These are phyloP conservation scores for Lolium rigidum DNA, from an alignment of 176 grass and related monocot genomes.

Conservation along the genomic window DNA sequence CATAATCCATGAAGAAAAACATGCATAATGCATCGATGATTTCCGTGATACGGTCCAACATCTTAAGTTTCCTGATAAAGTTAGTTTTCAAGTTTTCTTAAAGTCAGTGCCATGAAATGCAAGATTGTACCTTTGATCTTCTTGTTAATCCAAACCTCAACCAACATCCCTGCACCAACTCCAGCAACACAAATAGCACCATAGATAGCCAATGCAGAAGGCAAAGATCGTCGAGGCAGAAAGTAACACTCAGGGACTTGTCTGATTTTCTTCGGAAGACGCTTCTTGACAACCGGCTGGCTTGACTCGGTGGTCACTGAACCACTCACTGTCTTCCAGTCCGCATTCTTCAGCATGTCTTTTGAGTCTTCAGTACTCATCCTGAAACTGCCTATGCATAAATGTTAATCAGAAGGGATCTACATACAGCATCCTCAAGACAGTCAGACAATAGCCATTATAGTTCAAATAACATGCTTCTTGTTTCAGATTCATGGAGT, in stretches of 20 bases:
- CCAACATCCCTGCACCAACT: conserved; percentile 77
- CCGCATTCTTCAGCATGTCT: conserved; percentile 69
- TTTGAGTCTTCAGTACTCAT: conserved; percentile 66
- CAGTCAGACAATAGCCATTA: neutral
- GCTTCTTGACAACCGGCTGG: conserved; percentile 69
- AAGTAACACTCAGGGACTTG: conserved; percentile 93
- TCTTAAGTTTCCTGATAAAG: neutral
- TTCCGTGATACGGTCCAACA: neutral
- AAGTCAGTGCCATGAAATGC: neutral
- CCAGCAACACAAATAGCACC: conserved; percentile 64
- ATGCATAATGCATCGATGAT: neutral
- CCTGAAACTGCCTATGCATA: conserved; percentile 7
- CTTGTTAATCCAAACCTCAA: conserved; percentile 92
- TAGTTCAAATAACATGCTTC: neutral
- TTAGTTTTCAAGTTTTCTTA: neutral
- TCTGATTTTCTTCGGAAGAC: conserved; percentile 92
- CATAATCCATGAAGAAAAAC: conserved; percentile 18
- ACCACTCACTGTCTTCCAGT: conserved; percentile 72
- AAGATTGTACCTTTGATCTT: conserved; percentile 79
- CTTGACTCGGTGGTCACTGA: conserved; percentile 48
- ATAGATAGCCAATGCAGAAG: conserved; percentile 67
- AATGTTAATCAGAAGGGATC: conserved; percentile 21
- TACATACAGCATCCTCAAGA: neutral
- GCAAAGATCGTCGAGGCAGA: conserved; percentile 63
- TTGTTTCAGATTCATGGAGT: neutral